Evolutionary conservation across 768 basidiomycete genomes (phyloP), one percentile per base, ranked within the genome.

Genomic region (Boletus pseudopeckii): DNA sequence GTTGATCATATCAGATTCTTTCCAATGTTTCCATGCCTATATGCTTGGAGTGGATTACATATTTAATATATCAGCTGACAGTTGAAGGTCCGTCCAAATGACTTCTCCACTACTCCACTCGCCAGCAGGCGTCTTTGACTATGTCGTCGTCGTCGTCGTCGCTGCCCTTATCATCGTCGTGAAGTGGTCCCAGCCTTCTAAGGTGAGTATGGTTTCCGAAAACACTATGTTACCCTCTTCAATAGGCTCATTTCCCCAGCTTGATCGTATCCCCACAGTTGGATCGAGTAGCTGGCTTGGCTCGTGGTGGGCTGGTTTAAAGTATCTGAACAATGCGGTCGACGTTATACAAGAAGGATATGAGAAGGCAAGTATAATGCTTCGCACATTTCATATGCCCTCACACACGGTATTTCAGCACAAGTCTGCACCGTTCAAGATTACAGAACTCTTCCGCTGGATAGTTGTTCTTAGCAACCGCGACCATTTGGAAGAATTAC

Each of bases 321-420:
- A 45, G 26, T 68, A 50, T 45, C 7, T 63, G 1, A 46, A 22
- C n/a, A 58, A 64, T 24, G 63, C 53, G 17, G 28, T 20, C 3
- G 48, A 62, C 6, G 30, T 75, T 5, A 37, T 75, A 7, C 64
- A 64, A 47, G 57, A 71, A 47, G 72, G 72, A 0, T 72, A 69
- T 34, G 47, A 60, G 9, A 67, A 69, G 60, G 74, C 62, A 46
- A 10, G 51, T 54, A 6, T 4, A 0, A 1, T 20, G 4, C 46
- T 14, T 26, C 26, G 18, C 7, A 10, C 13, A 17, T 5, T 30
- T 48, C 26, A 43, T 11, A 2, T 57, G 62, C 30, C 10, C 30
- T 32, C 30, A 9, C 30, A 0, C 30, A 32, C 10, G 7, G 10
- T 11, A 0, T 32, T 32, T 32, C 30, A 32, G 30, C 30, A 32